phyloP scores from a whole-genome alignment of 2,329 filamentous ascomycete species.

The Sclerotinia subarctica region DNA sequence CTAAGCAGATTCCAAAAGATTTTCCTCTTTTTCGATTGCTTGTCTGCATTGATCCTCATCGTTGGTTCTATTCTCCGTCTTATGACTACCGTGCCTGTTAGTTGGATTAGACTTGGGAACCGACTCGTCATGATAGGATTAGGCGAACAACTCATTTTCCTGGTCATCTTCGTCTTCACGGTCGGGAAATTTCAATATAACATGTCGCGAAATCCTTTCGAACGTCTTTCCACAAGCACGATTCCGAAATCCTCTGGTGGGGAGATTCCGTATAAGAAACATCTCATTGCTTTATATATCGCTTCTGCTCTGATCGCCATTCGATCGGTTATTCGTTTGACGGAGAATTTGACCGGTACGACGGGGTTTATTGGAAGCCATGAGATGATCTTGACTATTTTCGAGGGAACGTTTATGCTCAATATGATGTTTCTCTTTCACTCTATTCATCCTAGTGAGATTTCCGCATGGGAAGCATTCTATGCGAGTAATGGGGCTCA shows the following conservation, averaged over 20 bases:
- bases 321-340: constrained; percentile 5
- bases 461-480: neutral
- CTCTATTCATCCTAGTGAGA: constrained; percentile 12
- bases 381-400: neutral
- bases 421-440: constrained; percentile 14
- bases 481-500: neutral
- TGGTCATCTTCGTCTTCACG: constrained; percentile 10
- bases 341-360: constrained; percentile 3
- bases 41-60: neutral
- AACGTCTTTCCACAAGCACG: neutral
- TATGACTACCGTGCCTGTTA: neutral
- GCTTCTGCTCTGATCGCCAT: constrained; percentile 5
- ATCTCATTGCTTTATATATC: constrained; percentile 5
- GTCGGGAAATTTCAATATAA: constrained; percentile 14
- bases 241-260: neutral
- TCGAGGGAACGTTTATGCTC: constrained; percentile 4
- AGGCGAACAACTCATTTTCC: constrained; percentile 6
- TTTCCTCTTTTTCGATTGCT: constrained; percentile 15
- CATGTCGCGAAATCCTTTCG: neutral
- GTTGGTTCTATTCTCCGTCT: constrained; percentile 12
- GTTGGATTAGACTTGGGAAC: constrained; percentile 12
- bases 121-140: constrained; percentile 14
- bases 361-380: neutral
- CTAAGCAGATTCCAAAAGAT: constrained; percentile 13
- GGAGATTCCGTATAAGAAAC: neutral